Conservation (phyloP, 2,329 filamentous ascomycete genomes). For the Aotearoamyces nothofagi region DNA sequence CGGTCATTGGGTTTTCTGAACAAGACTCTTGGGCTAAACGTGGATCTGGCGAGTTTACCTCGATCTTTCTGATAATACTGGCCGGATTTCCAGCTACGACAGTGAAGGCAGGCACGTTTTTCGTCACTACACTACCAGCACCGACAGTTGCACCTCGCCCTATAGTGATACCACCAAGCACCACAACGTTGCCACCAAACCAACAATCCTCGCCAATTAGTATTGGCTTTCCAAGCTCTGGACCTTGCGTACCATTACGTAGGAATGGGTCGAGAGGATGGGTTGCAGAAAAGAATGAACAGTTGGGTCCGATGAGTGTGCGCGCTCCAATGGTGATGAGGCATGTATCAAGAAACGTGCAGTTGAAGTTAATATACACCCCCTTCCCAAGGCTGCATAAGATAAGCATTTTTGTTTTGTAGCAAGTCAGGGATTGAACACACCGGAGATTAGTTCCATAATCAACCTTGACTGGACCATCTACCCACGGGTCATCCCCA, state of each 20-base stretch:
- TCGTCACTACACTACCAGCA: slow-evolving; percentile 73
- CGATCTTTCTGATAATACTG: slow-evolving; percentile 31
- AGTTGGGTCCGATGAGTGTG: slow-evolving; percentile 66
- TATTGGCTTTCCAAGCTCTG: slow-evolving; percentile 61
- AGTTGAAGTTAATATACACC: slow-evolving; percentile 65
- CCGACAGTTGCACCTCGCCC: slow-evolving; percentile 61
- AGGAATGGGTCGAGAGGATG: slow-evolving; percentile 66
- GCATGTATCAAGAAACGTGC: slow-evolving; percentile 64
- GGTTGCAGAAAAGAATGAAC: slow-evolving; percentile 57
- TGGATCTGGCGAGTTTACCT: slow-evolving; percentile 18
- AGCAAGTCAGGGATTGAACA: slow-evolving; percentile 3
- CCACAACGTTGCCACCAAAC: slow-evolving; percentile 56
- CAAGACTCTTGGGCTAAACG: slow-evolving; percentile 3
- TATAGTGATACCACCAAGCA: slow-evolving; percentile 66
- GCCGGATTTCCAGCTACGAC: slow-evolving; percentile 56
- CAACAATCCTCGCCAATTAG: slow-evolving; percentile 69
- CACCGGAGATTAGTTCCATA: slow-evolving; percentile 62
- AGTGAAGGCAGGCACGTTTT: slow-evolving; percentile 48
- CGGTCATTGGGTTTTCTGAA: slow-evolving; percentile 2
- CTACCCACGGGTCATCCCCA: slow-evolving; percentile 50
- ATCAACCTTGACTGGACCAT: slow-evolving; percentile 55
- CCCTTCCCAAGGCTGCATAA: slow-evolving; percentile 41
- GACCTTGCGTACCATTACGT: slow-evolving; percentile 59
- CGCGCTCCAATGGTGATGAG: slow-evolving; percentile 59
- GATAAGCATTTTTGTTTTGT: slow-evolving; percentile 3